Evolutionary conservation across 2,329 filamentous ascomycete species (phyloP).

Genomic region (Aaosphaeria pasadenensis): DNA sequence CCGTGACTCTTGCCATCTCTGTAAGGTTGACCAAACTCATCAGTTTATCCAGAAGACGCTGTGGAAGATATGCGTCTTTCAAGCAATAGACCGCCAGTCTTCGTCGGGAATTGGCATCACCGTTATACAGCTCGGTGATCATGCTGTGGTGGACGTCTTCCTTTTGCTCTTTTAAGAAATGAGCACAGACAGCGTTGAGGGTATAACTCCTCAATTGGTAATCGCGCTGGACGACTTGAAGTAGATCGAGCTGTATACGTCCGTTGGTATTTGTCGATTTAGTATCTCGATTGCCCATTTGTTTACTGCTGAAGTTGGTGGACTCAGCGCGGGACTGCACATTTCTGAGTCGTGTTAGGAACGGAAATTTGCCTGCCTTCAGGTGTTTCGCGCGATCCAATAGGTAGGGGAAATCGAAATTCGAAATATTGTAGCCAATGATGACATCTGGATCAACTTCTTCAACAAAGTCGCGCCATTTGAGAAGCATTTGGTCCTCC

Average conservation of each 20-base stretch:
- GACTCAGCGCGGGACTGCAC: constrained; percentile 70
- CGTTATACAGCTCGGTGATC: constrained; percentile 98
- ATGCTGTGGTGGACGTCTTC: constrained; percentile 99
- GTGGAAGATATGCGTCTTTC: constrained; percentile 94
- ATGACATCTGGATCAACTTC: constrained; percentile 95
- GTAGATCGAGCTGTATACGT: constrained; percentile 83
- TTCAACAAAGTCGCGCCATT: constrained; percentile 86
- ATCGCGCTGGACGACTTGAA: constrained; percentile 94
- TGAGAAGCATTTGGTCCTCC: constrained; percentile 86
- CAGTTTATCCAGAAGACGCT: constrained; percentile 92
- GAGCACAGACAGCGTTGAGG: constrained; percentile 89
- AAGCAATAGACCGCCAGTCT: constrained; percentile 93
- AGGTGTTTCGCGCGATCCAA: constrained; percentile 83
- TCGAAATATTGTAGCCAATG: constrained; percentile 97
- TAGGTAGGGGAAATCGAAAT: constrained; percentile 98
- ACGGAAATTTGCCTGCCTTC: constrained; percentile 76
- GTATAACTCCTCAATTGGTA: constrained; percentile 96
- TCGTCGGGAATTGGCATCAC: constrained; percentile 86
- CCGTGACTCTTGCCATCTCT: constrained; percentile 98
- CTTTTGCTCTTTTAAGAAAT: constrained; percentile 96
- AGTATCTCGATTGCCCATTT: constrained; percentile 94
- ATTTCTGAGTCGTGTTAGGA: constrained; percentile 77
- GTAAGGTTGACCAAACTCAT: constrained; percentile 99
- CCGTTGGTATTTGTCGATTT: constrained; percentile 95
- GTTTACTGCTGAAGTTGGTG: constrained; percentile 92